Evolutionary conservation across 768 basidiomycete genomes (phyloP), one percentile per base, ranked within the genome.

Genomic region (Pleurotus platypus): DNA sequence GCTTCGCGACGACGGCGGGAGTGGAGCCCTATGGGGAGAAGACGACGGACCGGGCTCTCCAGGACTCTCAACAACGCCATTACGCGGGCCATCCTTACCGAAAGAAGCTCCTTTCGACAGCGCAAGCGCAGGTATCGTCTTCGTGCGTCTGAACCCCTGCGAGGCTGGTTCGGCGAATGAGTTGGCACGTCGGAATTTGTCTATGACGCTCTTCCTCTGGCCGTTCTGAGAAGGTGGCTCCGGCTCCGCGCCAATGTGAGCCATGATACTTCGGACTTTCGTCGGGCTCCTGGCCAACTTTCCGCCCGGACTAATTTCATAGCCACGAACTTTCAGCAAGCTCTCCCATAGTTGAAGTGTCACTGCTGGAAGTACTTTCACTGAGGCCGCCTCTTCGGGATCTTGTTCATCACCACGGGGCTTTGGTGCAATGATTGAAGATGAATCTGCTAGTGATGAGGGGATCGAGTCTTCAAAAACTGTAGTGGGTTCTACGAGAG

Each of bases 311-410:
- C 78, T 70, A 55, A 89, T 69, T 60, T 84, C 79, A 67, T 86
- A 89, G 8, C 89, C 90, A 7, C 89, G 80, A 24, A 80, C 73
- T 56, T 81, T 78, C 26, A 92, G 78, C 22, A 92, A 81, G 59
- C 79, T 79, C 49, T 81, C 77, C 90, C 90, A 92, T 6, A 91
- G 76, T 57, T 85, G 82, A 42, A 87, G 75, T 1, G 85, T 86
- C 2, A 84, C 76, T 0, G 77, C 76, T 0, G 86, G 86, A 1
- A 83, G 72, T n/a, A 85, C 84, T 53, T 56, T 56, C 9, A 76
- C 81, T 9, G 83, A 73, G 15, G 78, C 68, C 0, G 80, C 82
- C 49, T 86, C 87, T 48, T 87, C 82, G 12, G 79, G 74, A 1
- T 74, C 72, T 0, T 69, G 71, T 15, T 69, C 58, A 27, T 60